Evolutionary conservation across 1,284 basidiomycete genomes (phyloP).

Genomic region (Apiotrichum veenhuisii): DNA sequence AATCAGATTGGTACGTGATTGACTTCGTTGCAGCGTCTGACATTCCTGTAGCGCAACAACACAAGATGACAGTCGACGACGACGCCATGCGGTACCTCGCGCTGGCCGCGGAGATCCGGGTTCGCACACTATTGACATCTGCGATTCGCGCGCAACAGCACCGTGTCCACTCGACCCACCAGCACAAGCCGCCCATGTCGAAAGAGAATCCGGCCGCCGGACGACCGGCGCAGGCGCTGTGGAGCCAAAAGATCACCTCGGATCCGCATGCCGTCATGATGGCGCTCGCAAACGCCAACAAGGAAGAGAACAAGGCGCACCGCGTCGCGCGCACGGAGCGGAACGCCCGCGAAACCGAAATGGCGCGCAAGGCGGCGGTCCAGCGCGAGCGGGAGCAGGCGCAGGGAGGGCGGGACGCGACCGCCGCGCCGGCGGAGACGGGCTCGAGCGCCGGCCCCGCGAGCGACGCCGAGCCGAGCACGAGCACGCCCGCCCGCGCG

Average conservation of each 20-base stretch:
- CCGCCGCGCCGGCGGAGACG: background rate
- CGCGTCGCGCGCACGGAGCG: constrained; percentile 38
- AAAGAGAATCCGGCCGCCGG: background rate
- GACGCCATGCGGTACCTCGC: constrained; percentile 40
- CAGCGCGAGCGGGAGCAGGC: constrained; percentile 13
- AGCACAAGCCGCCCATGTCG: constrained; percentile 28
- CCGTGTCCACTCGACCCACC: constrained; percentile 39
- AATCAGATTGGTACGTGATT: constrained; percentile 24
- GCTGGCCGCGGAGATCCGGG: constrained; percentile 39
- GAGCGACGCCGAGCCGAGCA: constrained; percentile 5
- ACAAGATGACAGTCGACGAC: constrained; percentile 35
- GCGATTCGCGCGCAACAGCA: constrained; percentile 41
- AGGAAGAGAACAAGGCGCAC: constrained; percentile 40
- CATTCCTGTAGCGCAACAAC: constrained; percentile 24
- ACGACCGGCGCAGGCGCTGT: constrained; percentile 23
- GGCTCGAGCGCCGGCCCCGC: constrained; percentile 1
- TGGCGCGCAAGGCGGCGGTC: constrained; percentile 24
- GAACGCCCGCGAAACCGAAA: constrained; percentile 39
- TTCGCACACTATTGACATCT: constrained; percentile 30
- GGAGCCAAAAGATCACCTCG: constrained; percentile 33
- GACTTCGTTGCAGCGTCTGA: background rate
- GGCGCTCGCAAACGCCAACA: constrained; percentile 30
- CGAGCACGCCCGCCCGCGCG: constrained; percentile 1
- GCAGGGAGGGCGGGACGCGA: background rate
- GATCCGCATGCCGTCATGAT: constrained; percentile 36